Evolutionary conservation across 2,329 filamentous ascomycete genomes (phyloP), one percentile per base, ranked within the genome.

Genomic region (Botrytis elliptica): DNA sequence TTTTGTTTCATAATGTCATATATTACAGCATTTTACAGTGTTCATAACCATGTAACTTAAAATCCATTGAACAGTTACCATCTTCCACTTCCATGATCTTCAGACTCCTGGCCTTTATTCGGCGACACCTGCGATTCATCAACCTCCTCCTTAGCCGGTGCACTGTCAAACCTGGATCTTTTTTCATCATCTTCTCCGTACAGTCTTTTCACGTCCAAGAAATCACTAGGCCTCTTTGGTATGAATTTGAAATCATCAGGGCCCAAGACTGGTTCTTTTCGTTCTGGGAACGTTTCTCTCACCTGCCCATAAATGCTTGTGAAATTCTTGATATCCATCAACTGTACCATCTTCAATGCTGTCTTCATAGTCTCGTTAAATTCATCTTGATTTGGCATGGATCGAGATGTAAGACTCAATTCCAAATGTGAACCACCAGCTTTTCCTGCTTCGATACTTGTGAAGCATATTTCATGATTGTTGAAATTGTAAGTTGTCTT

Each of bases 401-500:
- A 29, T 40, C 36, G 60, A 74, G 20, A 76, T 71, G 12, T 76
- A 75, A 81, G 64, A 12, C 62, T 73, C 25, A 82, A 70, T 72
- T 81, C 80, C 38, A 74, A 71, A 25, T 79, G 74, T 29, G 74
- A 74, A 14, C 80, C 80, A n/a, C 77, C 80, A 14, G 79, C 77
- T 73, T 79, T 79, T 12, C 81, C 81, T 29, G 73, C 77, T 57
- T 82, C 77, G 71, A 81, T 76, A 40, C 75, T 77, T 0, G 78
- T 78, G 65, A 79, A 82, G 6, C 63, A 42, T 29, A 81, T 60
- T 33, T 66, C 59, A 77, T 79, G 82, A 38, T 74, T 74, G 3
- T 77, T 64, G 65, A 76, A 79, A 7, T 74, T 57, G 10, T 80
- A 75, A 0, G 62, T 52, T 9, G 81, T 55, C 4, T 73, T 76